A percentile compares a stretch with the other conserved stretches of the same genome.
phyloP scores from a whole-genome alignment of 108 stramenopile species.

The Craspedostauros australis region DNA sequence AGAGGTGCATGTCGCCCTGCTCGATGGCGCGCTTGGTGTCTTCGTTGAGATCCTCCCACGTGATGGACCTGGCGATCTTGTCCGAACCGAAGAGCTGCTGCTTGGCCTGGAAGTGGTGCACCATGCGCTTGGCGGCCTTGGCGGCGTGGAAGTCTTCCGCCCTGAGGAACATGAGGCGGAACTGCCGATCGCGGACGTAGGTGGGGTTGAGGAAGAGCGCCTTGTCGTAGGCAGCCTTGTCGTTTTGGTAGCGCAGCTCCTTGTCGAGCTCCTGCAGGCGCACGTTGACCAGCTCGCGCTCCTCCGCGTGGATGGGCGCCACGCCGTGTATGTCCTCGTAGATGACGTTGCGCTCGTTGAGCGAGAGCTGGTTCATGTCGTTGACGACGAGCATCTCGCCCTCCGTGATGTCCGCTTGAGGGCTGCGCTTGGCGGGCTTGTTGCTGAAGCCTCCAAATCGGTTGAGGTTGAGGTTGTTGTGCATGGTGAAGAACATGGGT shows the following conservation, averaged over 20 bases:
- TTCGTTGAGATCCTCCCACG: slow-evolving; percentile 11
- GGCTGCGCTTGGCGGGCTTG: no score
- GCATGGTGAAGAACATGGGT: no score
- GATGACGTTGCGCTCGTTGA: neutral
- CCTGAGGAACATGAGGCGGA: slow-evolving; percentile 32
- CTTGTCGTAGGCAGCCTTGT: slow-evolving; percentile 13
- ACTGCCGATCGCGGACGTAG: slow-evolving; percentile 16
- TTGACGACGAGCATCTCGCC: no score
- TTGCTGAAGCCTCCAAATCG: no score
- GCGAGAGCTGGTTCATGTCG: no score
- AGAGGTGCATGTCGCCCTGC: slow-evolving; percentile 19
- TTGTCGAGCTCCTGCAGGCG: no score
- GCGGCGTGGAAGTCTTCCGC: slow-evolving; percentile 11
- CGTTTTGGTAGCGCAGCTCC: no score
- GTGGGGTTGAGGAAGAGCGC: slow-evolving; percentile 8
- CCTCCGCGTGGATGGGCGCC: neutral
- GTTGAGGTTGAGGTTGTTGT: no score
- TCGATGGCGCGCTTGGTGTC: slow-evolving; percentile 1
- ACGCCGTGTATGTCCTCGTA: slow-evolving; percentile 12
- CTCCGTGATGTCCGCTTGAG: no score
- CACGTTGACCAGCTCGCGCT: slow-evolving; percentile 3
- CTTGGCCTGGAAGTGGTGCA: slow-evolving; percentile 12
- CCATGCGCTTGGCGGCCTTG: slow-evolving; percentile 11
- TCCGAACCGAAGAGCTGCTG: slow-evolving; percentile 26
- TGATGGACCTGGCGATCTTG: slow-evolving; percentile 1